Evolutionary conservation across 2,329 filamentous ascomycete species (phyloP), one percentile per base, ranked within the genome.

Genomic region (Aspergillus uvarum): DNA sequence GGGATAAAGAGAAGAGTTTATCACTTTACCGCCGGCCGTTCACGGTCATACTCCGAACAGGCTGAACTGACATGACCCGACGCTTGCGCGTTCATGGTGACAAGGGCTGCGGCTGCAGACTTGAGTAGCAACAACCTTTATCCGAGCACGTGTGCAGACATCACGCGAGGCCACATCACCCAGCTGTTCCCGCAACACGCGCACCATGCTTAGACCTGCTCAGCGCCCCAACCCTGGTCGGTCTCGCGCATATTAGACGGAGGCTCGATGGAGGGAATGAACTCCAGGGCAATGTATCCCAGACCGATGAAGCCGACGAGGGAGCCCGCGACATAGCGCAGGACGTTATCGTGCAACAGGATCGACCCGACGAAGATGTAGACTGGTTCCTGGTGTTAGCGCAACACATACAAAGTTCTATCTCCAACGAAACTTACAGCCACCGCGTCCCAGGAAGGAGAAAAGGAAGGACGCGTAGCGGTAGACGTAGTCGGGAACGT

Each of bases 401-500:
- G 51, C 12, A 21, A 24, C 8, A 29, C 7, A 22, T 26, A 19
- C 12, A 22, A 10, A 14, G 19, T 14, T 8, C 2, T 38, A 29
- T 10, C 26, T 10, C 14, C 19, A 47, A 12, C 26, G 22, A n/a
- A 31, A 87, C 92, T 80, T 87, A 96, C 93, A 98, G 76, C 92
- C 83, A 79, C 95, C 95, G 74, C 95, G 92, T 63, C 95, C 95
- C 68, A 98, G 81, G 84, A 99, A 98, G 59, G 91, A 96, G 83
- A 98, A 98, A 79, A 98, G 88, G 83, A 99, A 99, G 11, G 92
- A 96, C 57, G 92, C 94, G 82, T 98, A 96, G 80, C 92, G 89
- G 60, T 92, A 89, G 57, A 96, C 84, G 76, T 96, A 93, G 61
- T 93, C 91, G 54, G 95, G 94, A 69, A 97, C 94, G 79, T 96